phyloP scores from a whole-genome alignment of 148 eudicot genomes.

The Rhododendron vialii region DNA sequence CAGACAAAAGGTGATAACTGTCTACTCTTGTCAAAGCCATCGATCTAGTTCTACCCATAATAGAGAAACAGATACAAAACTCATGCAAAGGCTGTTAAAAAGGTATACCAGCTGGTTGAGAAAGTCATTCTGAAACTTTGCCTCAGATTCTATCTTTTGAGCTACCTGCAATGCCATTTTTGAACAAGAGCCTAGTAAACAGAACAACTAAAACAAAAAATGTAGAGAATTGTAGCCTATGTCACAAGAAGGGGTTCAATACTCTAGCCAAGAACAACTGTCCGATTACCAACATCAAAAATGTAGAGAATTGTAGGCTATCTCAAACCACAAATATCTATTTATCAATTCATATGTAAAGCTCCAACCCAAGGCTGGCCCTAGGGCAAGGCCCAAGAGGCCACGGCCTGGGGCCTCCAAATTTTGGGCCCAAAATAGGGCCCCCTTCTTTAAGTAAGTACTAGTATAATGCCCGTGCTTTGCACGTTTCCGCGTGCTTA shows the following conservation, averaged over 20 bases:
- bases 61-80: neutral
- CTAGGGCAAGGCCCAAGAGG: no score
- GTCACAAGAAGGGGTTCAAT: neutral
- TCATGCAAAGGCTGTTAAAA: neutral
- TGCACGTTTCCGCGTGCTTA: no score
- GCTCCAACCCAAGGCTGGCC: no score
- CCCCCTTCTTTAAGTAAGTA: no score
- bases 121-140: constrained; percentile 72
- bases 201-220: neutral
- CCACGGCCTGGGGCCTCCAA: no score
- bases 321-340: no score
- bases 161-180: constrained; percentile 54
- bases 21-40: neutral
- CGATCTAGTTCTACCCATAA: neutral
- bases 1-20: neutral
- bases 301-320: no score
- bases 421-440: no score
- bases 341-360: no score
- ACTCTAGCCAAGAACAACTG: neutral
- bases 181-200: constrained; percentile 9
- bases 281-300: neutral
- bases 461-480: no score
- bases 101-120: constrained; percentile 69
- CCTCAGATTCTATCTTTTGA: constrained; percentile 68
- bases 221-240: neutral